phyloP scores from a whole-genome alignment of 2,329 filamentous ascomycete species.

The Torrubiellomyces zombiae region DNA sequence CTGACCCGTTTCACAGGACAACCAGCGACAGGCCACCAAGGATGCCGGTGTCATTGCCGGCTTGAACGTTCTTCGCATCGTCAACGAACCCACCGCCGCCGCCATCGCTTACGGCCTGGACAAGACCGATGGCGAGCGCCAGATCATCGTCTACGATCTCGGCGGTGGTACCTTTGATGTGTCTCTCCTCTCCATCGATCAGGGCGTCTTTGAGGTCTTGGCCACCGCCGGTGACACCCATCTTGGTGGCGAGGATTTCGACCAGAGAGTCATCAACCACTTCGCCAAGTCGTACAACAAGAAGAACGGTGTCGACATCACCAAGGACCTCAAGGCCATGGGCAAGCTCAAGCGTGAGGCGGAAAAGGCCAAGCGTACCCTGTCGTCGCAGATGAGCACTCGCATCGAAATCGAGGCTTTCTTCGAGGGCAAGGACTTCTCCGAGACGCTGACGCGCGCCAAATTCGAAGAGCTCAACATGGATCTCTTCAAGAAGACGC shows the following conservation, averaged over 20 bases:
- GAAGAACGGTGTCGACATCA: constrained; percentile 84
- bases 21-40: constrained; percentile 93
- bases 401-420: constrained; percentile 95
- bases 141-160: constrained; percentile 87
- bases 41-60: constrained; percentile 84
- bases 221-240: constrained; percentile 94
- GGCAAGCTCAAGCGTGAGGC: constrained; percentile 99
- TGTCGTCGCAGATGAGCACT: constrained; percentile 85
- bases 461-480: constrained; percentile 99
- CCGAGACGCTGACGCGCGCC: constrained; percentile 91
- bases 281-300: constrained; percentile 98
- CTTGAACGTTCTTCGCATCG: constrained; percentile 86
- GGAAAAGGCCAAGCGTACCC: constrained; percentile 97
- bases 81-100: constrained; percentile 92
- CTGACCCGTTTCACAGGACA: constrained; percentile 35
- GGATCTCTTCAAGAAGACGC: constrained; percentile 97
- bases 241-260: constrained; percentile 96
- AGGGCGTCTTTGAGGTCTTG: constrained; percentile 87
- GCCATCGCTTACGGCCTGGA: constrained; percentile 89
- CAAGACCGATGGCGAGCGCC: constrained; percentile 67
- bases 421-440: constrained; percentile 94
- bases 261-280: constrained; percentile 92
- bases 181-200: constrained; percentile 77
- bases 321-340: constrained; percentile 94
- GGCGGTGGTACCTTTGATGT: constrained; percentile 94